Percentiles rank a stretch among this genome's conserved stretches.
phyloP scores from a whole-genome alignment of 306 rosid species.

The Dalbergia cultrata region DNA sequence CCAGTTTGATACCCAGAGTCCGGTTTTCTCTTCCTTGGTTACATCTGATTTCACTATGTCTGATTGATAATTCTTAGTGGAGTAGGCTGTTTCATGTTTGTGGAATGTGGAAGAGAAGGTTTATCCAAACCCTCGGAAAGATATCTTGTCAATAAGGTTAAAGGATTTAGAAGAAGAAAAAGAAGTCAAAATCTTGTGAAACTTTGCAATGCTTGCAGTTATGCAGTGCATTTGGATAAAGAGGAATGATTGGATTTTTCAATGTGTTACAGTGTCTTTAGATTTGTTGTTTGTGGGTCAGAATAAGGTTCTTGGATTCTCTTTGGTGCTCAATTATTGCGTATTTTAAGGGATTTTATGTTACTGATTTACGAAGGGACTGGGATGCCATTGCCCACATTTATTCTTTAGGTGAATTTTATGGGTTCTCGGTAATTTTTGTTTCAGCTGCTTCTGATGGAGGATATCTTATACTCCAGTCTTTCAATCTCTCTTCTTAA shows the following conservation, averaged over 20 bases:
- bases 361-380: no score
- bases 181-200: conserved; percentile 5
- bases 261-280: neutral
- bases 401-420: no score
- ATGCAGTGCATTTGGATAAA: neutral
- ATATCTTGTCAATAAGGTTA: neutral
- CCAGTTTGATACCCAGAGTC: no score
- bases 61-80: neutral
- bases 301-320: conserved; percentile 1
- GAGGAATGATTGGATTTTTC: conserved; percentile 19
- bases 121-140: neutral
- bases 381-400: no score
- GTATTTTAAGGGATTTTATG: no score
- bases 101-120: neutral
- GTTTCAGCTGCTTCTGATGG: neutral
- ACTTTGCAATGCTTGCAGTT: neutral
- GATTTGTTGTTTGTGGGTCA: neutral
- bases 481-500: neutral
- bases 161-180: neutral
- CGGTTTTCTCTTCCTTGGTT: no score
- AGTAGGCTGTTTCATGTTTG: neutral
- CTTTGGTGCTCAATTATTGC: neutral
- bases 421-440: neutral
- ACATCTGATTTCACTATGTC: neutral
- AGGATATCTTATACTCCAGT: conserved; percentile 3